A percentile compares a stretch with the other conserved stretches of the same genome.
phyloP scores from a whole-genome alignment of 1,284 basidiomycete species.

The Prillingera fragicola region DNA sequence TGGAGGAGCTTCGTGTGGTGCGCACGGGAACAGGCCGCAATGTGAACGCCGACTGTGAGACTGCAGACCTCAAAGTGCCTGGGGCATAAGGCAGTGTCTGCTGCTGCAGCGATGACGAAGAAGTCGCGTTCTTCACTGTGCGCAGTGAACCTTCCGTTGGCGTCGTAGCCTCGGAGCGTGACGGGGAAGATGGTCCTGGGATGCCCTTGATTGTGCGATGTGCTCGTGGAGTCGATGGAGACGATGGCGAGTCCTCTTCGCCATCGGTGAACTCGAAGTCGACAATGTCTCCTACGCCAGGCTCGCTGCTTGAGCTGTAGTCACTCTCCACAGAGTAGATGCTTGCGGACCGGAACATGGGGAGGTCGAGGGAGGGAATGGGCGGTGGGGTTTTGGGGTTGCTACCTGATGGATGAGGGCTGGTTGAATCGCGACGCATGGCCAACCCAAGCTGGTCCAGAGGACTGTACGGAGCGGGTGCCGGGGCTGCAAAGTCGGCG shows the following conservation, averaged over 20 bases:
- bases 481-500: constrained; percentile 2
- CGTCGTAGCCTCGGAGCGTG: constrained; percentile 3
- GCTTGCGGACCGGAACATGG: constrained; percentile 38
- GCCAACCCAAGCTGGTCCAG: constrained; percentile 18
- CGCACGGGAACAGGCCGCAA: constrained; percentile 17
- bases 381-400: constrained; percentile 13
- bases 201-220: constrained; percentile 3
- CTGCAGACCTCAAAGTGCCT: constrained; percentile 10
- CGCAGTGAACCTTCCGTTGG: constrained; percentile 2
- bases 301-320: neutral
- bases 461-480: constrained; percentile 3
- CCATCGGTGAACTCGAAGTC: neutral
- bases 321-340: constrained; percentile 34
- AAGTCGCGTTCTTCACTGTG: neutral
- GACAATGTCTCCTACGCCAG: no score
- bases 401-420: neutral
- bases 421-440: neutral
- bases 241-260: neutral
- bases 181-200: constrained; percentile 1
- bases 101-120: no score
- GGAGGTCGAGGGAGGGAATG: constrained; percentile 38
- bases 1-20: constrained; percentile 3
- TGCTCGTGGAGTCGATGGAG: constrained; percentile 10
- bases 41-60: constrained; percentile 12
- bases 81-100: no score